A percentile compares a stretch with the other conserved stretches of the same genome.
Conservation (phyloP, 208 protist genomes). For the Leishmania turanica region DNA sequence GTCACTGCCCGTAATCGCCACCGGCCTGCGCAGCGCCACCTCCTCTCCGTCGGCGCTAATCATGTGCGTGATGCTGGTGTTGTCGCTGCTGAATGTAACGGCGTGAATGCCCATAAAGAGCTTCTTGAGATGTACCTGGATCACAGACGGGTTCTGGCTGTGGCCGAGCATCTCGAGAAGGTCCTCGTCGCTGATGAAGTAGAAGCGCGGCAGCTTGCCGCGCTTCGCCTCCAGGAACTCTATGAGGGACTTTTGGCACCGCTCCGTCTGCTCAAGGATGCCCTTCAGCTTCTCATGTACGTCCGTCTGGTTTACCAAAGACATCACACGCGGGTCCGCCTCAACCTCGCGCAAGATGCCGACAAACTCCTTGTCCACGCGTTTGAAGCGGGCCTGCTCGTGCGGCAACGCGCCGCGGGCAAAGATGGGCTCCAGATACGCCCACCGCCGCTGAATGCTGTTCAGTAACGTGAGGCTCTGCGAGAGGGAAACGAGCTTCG, state of each 20-base stretch:
- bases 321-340: constrained; percentile 92
- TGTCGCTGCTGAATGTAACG: constrained; percentile 80
- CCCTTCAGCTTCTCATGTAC: constrained; percentile 84
- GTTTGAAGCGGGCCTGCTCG: constrained; percentile 96
- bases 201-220: constrained; percentile 95
- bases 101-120: constrained; percentile 94
- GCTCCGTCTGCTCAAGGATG: constrained; percentile 96
- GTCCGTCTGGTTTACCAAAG: constrained; percentile 81
- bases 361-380: constrained; percentile 96
- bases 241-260: constrained; percentile 96
- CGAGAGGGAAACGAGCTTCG: constrained; percentile 88
- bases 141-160: constrained; percentile 90
- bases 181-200: constrained; percentile 99
- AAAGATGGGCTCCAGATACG: constrained; percentile 99
- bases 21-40: constrained; percentile 65
- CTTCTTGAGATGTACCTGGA: constrained; percentile 94
- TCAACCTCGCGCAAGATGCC: constrained; percentile 91
- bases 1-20: constrained; percentile 87
- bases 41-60: constrained; percentile 87
- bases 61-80: constrained; percentile 90
- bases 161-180: constrained; percentile 98
- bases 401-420: constrained; percentile 95
- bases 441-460: constrained; percentile 97
- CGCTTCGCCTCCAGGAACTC: constrained; percentile 99
- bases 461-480: constrained; percentile 90